Conservation (phyloP, 805 yeast species). For the Myxozyma mucilagina region DNA sequence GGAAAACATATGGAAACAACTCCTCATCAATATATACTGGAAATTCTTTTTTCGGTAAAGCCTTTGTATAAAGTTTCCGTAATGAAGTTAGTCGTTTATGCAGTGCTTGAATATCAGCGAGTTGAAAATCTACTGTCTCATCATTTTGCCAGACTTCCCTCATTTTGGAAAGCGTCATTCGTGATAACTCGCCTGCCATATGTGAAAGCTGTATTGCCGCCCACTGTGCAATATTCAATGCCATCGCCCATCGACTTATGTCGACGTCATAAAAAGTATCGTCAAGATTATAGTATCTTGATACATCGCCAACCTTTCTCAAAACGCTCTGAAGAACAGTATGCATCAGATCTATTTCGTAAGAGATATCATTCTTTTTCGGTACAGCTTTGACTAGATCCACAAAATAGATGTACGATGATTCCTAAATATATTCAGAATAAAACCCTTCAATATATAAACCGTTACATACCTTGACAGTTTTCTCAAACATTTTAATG, state of each 20-base stretch:
- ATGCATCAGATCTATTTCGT: constrained; percentile 1
- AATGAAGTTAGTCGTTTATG: constrained; percentile 55
- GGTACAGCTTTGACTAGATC: background rate
- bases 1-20: constrained; percentile 51
- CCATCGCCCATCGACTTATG: constrained; percentile 14
- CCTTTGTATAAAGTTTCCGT: constrained; percentile 34
- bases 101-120: constrained; percentile 58
- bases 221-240: constrained; percentile 7
- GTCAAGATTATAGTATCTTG: constrained; percentile 7
- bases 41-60: constrained; percentile 39
- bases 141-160: constrained; percentile 24
- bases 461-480: background rate
- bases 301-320: background rate
- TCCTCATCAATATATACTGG: constrained; percentile 57
- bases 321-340: constrained; percentile 1
- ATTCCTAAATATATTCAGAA: background rate
- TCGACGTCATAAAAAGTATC: background rate
- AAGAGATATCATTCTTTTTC: background rate
- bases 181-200: constrained; percentile 4
- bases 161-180: constrained; percentile 15
- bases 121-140: constrained; percentile 39
- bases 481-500: background rate
- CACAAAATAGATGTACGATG: constrained; percentile 7
- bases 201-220: constrained; percentile 5
- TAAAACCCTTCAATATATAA: background rate